phyloP scores from a whole-genome alignment of 2,329 filamentous ascomycete species.

The Catunica adiposa region DNA sequence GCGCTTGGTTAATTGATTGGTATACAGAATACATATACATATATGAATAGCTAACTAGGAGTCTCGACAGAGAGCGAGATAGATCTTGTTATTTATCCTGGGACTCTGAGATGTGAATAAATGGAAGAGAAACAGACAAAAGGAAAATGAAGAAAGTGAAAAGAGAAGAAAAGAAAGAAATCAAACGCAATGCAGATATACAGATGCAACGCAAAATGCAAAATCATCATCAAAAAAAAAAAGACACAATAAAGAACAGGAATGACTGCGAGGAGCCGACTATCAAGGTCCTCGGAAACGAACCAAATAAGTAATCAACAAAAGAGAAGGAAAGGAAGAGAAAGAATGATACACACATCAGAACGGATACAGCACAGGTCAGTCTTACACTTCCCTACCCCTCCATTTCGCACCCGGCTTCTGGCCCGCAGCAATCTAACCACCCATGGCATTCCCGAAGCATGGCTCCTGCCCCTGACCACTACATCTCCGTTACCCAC shows the following conservation, averaged over 20 bases:
- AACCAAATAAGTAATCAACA: background rate
- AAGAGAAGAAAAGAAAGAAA: background rate
- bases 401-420: background rate
- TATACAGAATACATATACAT: background rate
- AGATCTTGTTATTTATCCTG: background rate
- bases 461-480: background rate
- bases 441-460: background rate
- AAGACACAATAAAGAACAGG: background rate
- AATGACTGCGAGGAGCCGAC: background rate
- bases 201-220: conserved; percentile 1
- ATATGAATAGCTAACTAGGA: too few species aligned
- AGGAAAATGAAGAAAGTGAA: too few species aligned
- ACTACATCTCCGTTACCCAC: background rate
- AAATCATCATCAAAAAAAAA: background rate
- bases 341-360: background rate
- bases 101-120: background rate
- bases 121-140: background rate
- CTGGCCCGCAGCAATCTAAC: background rate
- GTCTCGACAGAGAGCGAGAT: too few species aligned
- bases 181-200: background rate
- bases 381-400: background rate
- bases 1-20: background rate
- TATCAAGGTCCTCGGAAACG: background rate
- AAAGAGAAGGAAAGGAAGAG: conserved; percentile 3
- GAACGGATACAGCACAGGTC: too few species aligned